Conservation (phyloP, 495 filamentous ascomycete genomes). For the Podospora anserina region DNA sequence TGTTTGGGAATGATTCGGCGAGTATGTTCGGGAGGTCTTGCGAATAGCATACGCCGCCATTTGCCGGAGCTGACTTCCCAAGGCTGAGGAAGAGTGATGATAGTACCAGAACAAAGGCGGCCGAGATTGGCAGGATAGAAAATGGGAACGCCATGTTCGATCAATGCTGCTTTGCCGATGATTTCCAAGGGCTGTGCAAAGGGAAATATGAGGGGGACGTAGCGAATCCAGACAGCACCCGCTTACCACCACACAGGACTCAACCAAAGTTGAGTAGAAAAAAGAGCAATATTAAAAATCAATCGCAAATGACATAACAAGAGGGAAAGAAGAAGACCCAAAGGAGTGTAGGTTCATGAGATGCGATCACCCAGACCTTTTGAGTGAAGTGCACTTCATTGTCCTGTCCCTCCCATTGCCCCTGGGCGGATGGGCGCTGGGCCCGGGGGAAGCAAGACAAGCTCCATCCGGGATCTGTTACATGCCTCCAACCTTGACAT, state of each 20-base stretch:
- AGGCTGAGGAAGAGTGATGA: constrained; percentile 27
- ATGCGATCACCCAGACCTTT: constrained; percentile 10
- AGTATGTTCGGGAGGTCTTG: constrained; percentile 38
- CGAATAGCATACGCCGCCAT: constrained; percentile 30
- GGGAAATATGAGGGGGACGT: constrained; percentile 6
- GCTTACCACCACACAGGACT: constrained; percentile 19
- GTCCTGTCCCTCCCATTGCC: not conserved
- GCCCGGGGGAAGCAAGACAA: constrained; percentile 20
- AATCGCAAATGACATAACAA: constrained; percentile 2
- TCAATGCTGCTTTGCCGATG: constrained; percentile 21
- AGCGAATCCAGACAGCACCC: constrained; percentile 18
- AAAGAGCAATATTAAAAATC: not conserved
- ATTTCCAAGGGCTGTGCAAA: constrained; percentile 18
- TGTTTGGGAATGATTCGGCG: constrained; percentile 35
- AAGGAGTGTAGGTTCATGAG: constrained; percentile 7
- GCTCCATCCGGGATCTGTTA: constrained; percentile 29
- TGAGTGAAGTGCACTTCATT: constrained; percentile 1
- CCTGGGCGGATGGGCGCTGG: constrained; percentile 8
- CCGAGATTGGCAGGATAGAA: constrained; percentile 27
- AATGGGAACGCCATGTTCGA: constrained; percentile 28
- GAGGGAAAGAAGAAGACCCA: constrained; percentile 14
- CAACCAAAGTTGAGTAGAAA: not conserved
- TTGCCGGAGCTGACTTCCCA: constrained; percentile 23
- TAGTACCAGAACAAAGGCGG: constrained; percentile 24
- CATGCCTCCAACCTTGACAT: constrained; percentile 19